Evolutionary conservation across 306 rosid species (phyloP).

Genomic region (Vigna reflexopilosa): DNA sequence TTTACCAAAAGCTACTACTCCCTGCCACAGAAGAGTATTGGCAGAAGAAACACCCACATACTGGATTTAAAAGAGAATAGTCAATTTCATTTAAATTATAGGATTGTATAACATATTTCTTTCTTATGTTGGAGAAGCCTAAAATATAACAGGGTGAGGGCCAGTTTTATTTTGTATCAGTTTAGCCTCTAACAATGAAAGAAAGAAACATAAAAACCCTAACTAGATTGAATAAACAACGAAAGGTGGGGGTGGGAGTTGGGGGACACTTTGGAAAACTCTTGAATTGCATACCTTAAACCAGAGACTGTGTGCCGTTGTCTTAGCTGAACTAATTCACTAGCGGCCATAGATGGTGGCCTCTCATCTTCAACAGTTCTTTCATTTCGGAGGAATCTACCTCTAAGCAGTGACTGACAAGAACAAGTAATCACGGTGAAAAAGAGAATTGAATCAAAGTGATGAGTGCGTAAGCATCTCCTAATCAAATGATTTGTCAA

Average conservation of each 20-base stretch:
- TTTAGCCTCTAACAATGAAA: background rate
- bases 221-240: background rate
- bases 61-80: background rate
- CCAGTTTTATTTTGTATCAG: background rate
- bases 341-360: slow-evolving; percentile 87
- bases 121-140: slow-evolving; percentile 1
- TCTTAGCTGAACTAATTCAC: slow-evolving; percentile 89
- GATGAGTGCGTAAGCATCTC: slow-evolving; percentile 15
- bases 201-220: slow-evolving; percentile 23
- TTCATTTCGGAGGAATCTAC: slow-evolving; percentile 97
- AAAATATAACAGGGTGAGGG: background rate
- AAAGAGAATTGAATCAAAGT: background rate
- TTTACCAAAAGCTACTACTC: slow-evolving; percentile 17
- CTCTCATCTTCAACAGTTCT: slow-evolving; percentile 93
- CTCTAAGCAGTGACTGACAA: slow-evolving; percentile 92
- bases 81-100: slow-evolving; percentile 26
- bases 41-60: slow-evolving; percentile 2
- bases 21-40: background rate
- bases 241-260: background rate
- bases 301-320: slow-evolving; percentile 97
- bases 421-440: slow-evolving; percentile 23
- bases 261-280: slow-evolving; percentile 2
- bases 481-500: background rate
- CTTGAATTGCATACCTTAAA: slow-evolving; percentile 68
- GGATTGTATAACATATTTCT: slow-evolving; percentile 22